phyloP scores from a whole-genome alignment of 305 asterid genomes.

The Striga hermonthica region DNA sequence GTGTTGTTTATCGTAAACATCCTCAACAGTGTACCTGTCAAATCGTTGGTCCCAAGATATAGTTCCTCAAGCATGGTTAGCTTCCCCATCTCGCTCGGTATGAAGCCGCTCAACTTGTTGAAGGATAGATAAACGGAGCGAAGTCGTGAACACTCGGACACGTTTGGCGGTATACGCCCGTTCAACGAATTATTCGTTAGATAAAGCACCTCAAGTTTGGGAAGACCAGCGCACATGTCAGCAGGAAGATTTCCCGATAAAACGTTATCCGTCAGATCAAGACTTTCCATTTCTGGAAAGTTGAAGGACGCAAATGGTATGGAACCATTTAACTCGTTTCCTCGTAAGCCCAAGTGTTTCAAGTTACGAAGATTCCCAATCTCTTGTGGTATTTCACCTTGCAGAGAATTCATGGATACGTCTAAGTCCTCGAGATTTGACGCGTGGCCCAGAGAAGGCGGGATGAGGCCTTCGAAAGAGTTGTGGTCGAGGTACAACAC shows the following conservation, averaged over 20 bases:
- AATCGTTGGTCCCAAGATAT: constrained; percentile 14
- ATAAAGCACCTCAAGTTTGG: constrained; percentile 12
- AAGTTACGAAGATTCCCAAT: constrained; percentile 25
- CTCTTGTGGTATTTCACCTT: constrained; percentile 17
- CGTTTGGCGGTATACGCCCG: constrained; percentile 28
- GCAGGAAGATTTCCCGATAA: constrained; percentile 3
- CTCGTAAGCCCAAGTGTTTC: not conserved
- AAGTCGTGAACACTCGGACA: constrained; percentile 30
- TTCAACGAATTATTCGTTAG: constrained; percentile 15
- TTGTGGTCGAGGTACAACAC: constrained; percentile 1
- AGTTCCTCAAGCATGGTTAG: constrained; percentile 17
- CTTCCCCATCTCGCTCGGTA: constrained; percentile 32
- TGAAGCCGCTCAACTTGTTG: constrained; percentile 29
- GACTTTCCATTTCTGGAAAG: constrained; percentile 9
- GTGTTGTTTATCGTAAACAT: too few species aligned
- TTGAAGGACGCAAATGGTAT: constrained; percentile 25
- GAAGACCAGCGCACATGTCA: constrained; percentile 20
- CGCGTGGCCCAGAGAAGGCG: constrained; percentile 14
- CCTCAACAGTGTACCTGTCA: constrained; percentile 25
- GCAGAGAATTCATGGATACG: constrained; percentile 17
- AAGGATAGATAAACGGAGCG: not conserved
- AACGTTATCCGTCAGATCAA: not conserved
- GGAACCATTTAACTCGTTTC: constrained; percentile 20
- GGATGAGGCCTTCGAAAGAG: constrained; percentile 8
- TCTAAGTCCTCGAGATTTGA: constrained; percentile 4